Percentiles rank a stretch among this genome's conserved stretches.
These are phyloP conservation scores for Trichomonascaceae sp. DNA, from an alignment of 1,139 yeast species.

Conservation along the genomic window DNA sequence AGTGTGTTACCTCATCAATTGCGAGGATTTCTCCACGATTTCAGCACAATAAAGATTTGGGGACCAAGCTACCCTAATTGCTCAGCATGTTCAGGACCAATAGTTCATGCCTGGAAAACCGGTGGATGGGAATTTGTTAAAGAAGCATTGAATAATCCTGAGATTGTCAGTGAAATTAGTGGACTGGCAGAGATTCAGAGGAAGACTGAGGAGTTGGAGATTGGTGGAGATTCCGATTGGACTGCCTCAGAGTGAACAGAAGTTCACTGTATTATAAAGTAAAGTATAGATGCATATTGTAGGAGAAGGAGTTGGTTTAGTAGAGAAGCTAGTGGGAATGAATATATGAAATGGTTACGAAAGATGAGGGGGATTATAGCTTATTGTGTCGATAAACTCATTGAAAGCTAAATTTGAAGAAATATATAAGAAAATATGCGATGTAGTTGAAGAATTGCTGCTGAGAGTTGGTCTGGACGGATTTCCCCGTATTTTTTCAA, in stretches of 20 bases:
- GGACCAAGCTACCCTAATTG: constrained; percentile 73
- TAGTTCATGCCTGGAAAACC: constrained; percentile 44
- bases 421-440: too few species aligned
- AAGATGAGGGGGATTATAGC: neutral
- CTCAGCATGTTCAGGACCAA: constrained; percentile 71
- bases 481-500: neutral
- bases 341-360: neutral
- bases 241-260: neutral
- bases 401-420: too few species aligned
- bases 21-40: constrained; percentile 71
- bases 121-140: constrained; percentile 79
- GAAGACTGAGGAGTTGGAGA: constrained; percentile 60
- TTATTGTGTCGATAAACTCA: neutral
- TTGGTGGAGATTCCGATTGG: constrained; percentile 21
- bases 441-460: neutral
- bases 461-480: neutral
- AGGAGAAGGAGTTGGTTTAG: neutral
- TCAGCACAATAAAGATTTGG: constrained; percentile 54
- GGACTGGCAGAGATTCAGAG: constrained; percentile 71
- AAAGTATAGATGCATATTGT: neutral
- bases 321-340: neutral
- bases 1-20: constrained; percentile 86
- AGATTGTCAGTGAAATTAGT: constrained; percentile 65
- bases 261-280: neutral
- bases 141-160: constrained; percentile 57